A percentile compares a stretch with the other conserved stretches of the same genome.
phyloP scores from a whole-genome alignment of 371 early-diverging fungal species.

The Umbelopsis sp. region DNA sequence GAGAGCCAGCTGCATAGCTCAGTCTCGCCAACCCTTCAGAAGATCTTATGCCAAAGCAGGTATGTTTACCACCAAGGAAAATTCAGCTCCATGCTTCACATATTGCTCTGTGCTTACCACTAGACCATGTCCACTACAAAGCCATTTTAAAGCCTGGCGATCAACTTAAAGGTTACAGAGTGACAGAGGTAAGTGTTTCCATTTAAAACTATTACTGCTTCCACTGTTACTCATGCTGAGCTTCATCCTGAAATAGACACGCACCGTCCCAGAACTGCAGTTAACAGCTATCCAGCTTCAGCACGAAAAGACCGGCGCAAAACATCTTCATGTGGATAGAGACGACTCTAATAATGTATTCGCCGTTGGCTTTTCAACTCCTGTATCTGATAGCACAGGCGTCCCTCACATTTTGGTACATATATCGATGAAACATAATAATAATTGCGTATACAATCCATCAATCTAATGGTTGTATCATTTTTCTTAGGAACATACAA shows the following conservation, averaged over 20 bases:
- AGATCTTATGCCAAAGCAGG: constrained; percentile 1
- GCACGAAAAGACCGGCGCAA: constrained; percentile 84
- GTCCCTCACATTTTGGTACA: constrained; percentile 89
- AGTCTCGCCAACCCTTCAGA: background rate
- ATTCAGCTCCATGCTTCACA: too few relatives aligned
- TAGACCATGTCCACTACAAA: constrained; percentile 1
- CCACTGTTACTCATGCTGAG: background rate
- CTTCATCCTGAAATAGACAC: constrained; percentile 29
- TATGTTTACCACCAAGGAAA: background rate
- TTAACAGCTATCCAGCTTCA: constrained; percentile 67
- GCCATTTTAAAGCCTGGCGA: constrained; percentile 36
- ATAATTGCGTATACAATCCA: background rate
- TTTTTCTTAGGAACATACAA: constrained; percentile 80
- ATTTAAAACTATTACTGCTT: background rate
- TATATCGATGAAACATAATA: background rate
- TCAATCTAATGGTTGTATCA: background rate
- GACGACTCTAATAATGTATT: constrained; percentile 93
- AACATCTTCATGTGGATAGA: constrained; percentile 85
- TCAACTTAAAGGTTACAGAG: constrained; percentile 33
- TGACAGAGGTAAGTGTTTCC: constrained; percentile 25
- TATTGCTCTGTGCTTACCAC: background rate
- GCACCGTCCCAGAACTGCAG: constrained; percentile 67
- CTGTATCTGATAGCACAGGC: constrained; percentile 82
- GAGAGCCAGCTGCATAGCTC: background rate
- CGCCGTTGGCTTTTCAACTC: constrained; percentile 89